These are phyloP conservation scores for Tausonia pullulans DNA, from an alignment of 1,284 basidiomycete species.

Conservation along the genomic window DNA sequence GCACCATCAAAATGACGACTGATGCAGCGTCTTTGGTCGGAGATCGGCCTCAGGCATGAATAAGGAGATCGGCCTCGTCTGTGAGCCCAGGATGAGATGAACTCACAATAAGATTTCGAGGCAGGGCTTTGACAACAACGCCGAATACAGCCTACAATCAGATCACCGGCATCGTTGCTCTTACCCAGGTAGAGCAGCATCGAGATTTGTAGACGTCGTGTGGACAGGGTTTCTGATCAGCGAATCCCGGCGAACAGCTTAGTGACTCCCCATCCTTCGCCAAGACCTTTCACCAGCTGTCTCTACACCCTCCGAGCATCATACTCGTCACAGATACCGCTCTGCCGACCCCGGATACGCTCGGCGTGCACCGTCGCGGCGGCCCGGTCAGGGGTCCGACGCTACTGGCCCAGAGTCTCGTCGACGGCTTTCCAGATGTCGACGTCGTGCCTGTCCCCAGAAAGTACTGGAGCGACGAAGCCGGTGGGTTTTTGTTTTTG, in stretches of 20 bases:
- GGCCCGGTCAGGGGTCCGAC: background rate
- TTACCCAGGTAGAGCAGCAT: background rate
- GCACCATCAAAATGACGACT: background rate
- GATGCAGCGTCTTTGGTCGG: no score
- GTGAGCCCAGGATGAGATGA: background rate
- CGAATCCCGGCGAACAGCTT: background rate
- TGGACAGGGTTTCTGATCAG: background rate
- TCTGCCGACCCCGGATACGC: slow-evolving; percentile 44
- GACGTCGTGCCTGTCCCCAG: slow-evolving; percentile 7
- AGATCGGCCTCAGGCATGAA: background rate
- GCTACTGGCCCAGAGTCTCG: background rate
- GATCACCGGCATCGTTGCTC: background rate
- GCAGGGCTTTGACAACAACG: background rate
- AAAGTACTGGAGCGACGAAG: slow-evolving; percentile 16
- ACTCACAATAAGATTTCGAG: background rate
- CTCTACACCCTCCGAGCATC: slow-evolving; percentile 55
- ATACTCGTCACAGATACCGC: slow-evolving; percentile 72
- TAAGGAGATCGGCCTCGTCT: slow-evolving; percentile 7
- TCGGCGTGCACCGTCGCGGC: slow-evolving; percentile 23
- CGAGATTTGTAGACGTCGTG: background rate
- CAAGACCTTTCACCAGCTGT: slow-evolving; percentile 76
- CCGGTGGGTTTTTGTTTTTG: background rate
- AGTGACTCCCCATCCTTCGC: slow-evolving; percentile 49
- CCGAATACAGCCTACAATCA: slow-evolving; percentile 4
- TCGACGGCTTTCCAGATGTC: background rate